Conservation (phyloP, 2,329 filamentous ascomycete genomes). For the Aspergillus viridinutans region DNA sequence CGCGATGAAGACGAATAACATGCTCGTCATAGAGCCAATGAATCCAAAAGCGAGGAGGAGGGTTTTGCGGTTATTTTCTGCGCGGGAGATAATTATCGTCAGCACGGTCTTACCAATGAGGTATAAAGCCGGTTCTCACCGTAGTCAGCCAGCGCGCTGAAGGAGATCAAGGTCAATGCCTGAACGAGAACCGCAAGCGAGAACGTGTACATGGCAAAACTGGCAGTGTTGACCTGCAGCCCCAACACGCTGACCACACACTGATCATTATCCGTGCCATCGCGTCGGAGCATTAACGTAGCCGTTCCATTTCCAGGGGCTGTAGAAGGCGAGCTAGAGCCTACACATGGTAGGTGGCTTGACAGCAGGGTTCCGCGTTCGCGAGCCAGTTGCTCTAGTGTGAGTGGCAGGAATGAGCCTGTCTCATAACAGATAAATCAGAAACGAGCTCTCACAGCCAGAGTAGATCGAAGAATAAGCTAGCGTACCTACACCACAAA, state of each 20-base stretch:
- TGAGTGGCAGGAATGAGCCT: conserved; percentile 89
- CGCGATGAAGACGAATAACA: conserved; percentile 76
- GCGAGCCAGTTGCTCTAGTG: conserved; percentile 84
- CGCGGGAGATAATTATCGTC: neutral
- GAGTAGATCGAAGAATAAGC: neutral
- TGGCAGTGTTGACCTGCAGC: conserved; percentile 33
- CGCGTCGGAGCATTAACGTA: conserved; percentile 11
- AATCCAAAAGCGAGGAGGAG: conserved; percentile 77
- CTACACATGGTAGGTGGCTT: conserved; percentile 29
- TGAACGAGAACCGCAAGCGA: conserved; percentile 82
- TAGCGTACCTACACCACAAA: conserved; percentile 65
- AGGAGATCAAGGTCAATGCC: conserved; percentile 77
- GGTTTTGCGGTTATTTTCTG: conserved; percentile 64
- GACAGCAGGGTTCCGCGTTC: conserved; percentile 77
- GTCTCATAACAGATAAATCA: neutral
- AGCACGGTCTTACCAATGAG: neutral
- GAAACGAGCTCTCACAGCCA: neutral
- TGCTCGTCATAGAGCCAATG: conserved; percentile 71
- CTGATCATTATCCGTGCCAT: conserved; percentile 24
- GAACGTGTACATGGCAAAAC: conserved; percentile 62
- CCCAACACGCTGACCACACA: conserved; percentile 32
- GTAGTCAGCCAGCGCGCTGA: conserved; percentile 64
- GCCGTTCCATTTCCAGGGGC: conserved; percentile 13
- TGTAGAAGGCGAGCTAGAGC: conserved; percentile 19
- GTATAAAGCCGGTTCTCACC: conserved; percentile 51